Percentiles rank a stretch among this genome's conserved stretches.
Evolutionary conservation across 345 rosid genomes (phyloP).

Genomic region (Syzygium jambos): DNA sequence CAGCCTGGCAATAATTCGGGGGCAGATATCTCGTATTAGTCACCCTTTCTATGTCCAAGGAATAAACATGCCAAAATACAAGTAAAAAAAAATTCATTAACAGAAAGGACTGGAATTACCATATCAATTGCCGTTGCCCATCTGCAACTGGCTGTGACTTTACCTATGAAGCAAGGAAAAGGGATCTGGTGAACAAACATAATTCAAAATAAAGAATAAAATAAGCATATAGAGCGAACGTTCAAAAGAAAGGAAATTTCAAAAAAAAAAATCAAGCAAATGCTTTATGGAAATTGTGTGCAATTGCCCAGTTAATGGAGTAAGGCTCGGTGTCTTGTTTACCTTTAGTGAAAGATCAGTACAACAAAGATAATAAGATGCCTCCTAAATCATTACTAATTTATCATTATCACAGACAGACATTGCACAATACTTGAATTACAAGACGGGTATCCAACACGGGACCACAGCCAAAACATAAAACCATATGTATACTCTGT

Average conservation of each 20-base stretch:
- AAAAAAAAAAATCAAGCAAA: background rate
- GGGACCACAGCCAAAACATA: background rate
- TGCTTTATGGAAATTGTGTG: background rate
- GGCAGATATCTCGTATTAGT: background rate
- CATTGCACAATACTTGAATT: background rate
- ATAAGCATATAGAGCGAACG: background rate
- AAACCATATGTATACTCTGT: background rate
- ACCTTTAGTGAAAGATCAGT: background rate
- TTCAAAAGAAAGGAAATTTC: background rate
- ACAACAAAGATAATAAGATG: background rate
- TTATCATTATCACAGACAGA: background rate
- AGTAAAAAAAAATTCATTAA: background rate
- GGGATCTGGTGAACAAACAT: background rate
- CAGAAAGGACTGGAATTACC: conserved; percentile 35
- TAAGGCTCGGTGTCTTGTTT: background rate
- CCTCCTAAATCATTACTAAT: background rate
- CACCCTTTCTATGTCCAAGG: background rate
- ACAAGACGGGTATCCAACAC: background rate
- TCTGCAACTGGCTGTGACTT: conserved; percentile 84
- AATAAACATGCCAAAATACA: background rate
- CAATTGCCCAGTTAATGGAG: background rate
- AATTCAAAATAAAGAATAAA: background rate
- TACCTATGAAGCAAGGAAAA: conserved; percentile 44
- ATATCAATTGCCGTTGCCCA: conserved; percentile 45
- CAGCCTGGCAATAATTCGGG: background rate